These are phyloP conservation scores for Colletotrichum magnum DNA, from an alignment of 2,329 filamentous ascomycete species.

Conservation along the genomic window DNA sequence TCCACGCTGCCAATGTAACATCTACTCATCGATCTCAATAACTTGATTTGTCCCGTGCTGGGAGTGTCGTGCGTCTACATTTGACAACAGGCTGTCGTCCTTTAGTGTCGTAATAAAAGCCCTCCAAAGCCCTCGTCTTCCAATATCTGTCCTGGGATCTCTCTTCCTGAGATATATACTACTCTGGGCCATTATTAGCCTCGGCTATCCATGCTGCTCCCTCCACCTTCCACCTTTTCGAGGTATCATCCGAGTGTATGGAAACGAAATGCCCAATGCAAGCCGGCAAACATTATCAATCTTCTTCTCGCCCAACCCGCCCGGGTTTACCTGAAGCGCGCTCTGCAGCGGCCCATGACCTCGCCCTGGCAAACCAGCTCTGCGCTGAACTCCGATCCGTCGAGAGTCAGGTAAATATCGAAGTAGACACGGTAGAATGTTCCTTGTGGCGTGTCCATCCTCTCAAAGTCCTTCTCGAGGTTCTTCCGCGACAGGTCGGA, in stretches of 20 bases:
- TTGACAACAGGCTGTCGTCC: slow-evolving; percentile 35
- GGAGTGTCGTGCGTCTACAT: slow-evolving; percentile 38
- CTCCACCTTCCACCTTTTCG: slow-evolving; percentile 38
- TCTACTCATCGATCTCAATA: slow-evolving; percentile 15
- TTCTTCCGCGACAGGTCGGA: slow-evolving; percentile 98
- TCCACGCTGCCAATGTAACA: not conserved
- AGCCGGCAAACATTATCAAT: slow-evolving; percentile 30
- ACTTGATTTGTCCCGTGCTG: slow-evolving; percentile 36
- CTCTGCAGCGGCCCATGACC: slow-evolving; percentile 97
- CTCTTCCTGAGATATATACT: slow-evolving; percentile 40
- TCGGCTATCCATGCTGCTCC: slow-evolving; percentile 35
- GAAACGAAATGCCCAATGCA: slow-evolving; percentile 38
- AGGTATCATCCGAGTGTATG: slow-evolving; percentile 44
- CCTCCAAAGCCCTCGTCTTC: slow-evolving; percentile 29
- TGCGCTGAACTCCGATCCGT: slow-evolving; percentile 97
- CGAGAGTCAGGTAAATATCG: slow-evolving; percentile 90
- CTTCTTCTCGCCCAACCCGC: slow-evolving; percentile 8
- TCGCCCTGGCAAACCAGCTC: slow-evolving; percentile 99
- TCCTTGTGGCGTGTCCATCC: slow-evolving; percentile 98
- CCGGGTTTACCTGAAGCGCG: slow-evolving; percentile 78
- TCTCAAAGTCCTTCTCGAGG: slow-evolving; percentile 98
- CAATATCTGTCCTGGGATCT: slow-evolving; percentile 33
- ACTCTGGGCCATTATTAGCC: slow-evolving; percentile 39
- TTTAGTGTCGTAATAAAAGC: slow-evolving; percentile 39
- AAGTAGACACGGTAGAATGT: slow-evolving; percentile 91